Conservation (phyloP, 2,329 filamentous ascomycete species). For the Ambrosiella beaveri region DNA sequence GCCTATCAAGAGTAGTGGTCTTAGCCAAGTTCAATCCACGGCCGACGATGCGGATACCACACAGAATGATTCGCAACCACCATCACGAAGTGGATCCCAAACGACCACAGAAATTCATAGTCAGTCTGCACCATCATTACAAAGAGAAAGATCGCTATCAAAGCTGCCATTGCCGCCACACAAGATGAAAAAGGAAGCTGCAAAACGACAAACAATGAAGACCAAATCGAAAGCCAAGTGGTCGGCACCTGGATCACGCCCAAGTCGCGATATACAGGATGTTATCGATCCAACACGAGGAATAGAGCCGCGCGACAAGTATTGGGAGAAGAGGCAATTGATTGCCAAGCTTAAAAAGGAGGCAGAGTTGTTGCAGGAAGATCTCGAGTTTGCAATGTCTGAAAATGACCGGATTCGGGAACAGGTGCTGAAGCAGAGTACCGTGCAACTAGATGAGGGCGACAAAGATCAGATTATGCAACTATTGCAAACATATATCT, state of each 20-base stretch:
- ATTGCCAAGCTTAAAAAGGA: conserved; percentile 38
- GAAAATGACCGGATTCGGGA: conserved; percentile 38
- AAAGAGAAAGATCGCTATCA: background rate
- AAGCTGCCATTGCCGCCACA: background rate
- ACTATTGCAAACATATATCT: conserved; percentile 19
- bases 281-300: conserved; percentile 22
- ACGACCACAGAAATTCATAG: background rate
- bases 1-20: conserved; percentile 30
- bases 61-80: too few relatives aligned
- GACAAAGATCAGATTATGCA: conserved; percentile 8
- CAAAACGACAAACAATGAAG: background rate
- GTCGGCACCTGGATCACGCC: background rate
- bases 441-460: background rate
- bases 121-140: background rate
- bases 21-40: conserved; percentile 15
- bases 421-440: conserved; percentile 16
- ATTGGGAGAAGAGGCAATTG: conserved; percentile 32
- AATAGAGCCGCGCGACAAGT: conserved; percentile 24
- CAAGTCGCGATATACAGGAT: conserved; percentile 16
- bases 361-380: conserved; percentile 36
- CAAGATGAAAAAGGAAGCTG: background rate
- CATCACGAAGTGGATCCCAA: too few relatives aligned
- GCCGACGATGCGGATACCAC: background rate
- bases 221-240: conserved; percentile 9
- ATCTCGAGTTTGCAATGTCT: conserved; percentile 37